Base-by-base conservation (phyloP, 345 rosid species). In the Gossypium bickii region DNA sequence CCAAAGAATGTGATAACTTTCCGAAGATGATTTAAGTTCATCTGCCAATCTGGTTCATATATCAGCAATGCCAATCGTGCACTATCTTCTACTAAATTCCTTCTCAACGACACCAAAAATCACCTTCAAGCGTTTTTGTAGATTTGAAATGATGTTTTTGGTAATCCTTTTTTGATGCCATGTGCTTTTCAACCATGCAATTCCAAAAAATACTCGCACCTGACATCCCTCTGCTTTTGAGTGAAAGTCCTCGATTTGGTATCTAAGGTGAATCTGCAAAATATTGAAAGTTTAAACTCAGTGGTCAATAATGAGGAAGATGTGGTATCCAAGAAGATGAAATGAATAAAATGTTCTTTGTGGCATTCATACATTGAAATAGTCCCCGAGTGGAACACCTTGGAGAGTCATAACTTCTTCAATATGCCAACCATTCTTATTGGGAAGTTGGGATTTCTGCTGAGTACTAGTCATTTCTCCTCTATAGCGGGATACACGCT, bases 391-490 rank as follows among this genome's bases (percentile, higher is more conserved):
- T 24, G 98, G 98, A 74, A 95, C 87, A 76, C 95, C 96, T 74
- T 92, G 97, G 72, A 95, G 92, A 61, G 97, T 89, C 93, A 91
- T 85, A 62, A 95, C 94, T 86, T 95, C 99, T 84, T 95, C 96
- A 2, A 91, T 82, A 60, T 87, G 79, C 99, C 97, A 92, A 47
- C 98, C 92, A 53, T 86, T 90, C 71, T 71, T 85, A 71, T 89
- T 94, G 12, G 87, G 51, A 25, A 91, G 80, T 41, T 79, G 88
- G 12, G 89, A 80, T 75, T 88, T 92, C 85, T 95, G 98, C 82
- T 95, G 97, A 71, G 94, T 87, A 68, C 97, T 89, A 12, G 99
- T 95, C 74, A 91, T 98, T 82, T 92, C 99, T 82, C 98, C 99
- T 76, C 90, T 81, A n/a, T 87, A 95, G 20, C 90, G 91, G 49